Base-by-base conservation (phyloP, 1,284 basidiomycete genomes). In the Fomitopsis pinicola region DNA sequence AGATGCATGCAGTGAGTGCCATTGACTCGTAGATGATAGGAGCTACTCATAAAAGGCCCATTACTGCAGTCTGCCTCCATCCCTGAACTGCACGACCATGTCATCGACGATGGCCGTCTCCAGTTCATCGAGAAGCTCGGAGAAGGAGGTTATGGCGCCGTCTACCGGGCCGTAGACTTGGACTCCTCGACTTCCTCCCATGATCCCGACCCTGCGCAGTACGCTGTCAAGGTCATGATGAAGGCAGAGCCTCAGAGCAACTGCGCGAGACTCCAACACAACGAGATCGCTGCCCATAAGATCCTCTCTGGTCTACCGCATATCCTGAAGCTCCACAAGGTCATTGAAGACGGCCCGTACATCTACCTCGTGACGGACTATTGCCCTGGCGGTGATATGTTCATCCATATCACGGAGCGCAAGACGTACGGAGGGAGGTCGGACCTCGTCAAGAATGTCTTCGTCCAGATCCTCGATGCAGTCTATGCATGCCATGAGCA, bases 151-250 rank as follows among this genome's bases (percentile, higher is more conserved):
- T 75, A 73, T 58, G 75, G 75, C 36, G 70, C 72, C 42, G 73
- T 77, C 57, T 76, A 74, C 63, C 73, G 69, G 46, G 75, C 72
- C 44, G 60, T 74, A 58, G 71, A 73, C 59, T 75, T 87, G 82
- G 84, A 60, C 84, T 84, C 75, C 78, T 78, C 63, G 78, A 77
- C 19, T 67, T 78, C 61, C 78, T 82, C 73, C 67, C 62, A 55
- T 61, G 48, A 33, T 15, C 55, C 64, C 14, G 26, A 62, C 48
- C 69, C 64, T 66, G 76, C 60, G 65, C 69, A 71, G 59, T 81
- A 68, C 65, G 88, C 88, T 14, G 83, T 89, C 73, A 90, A 90
- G 75, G 85, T 86, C 66, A 77, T 88, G 58, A 76, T 79, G 70
- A 82, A 83, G 46, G 81, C 83, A 33, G 83, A 86, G 70, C 80